Evolutionary conservation across 2,329 filamentous ascomycete genomes (phyloP).

Genomic region (Clonostachys solani): DNA sequence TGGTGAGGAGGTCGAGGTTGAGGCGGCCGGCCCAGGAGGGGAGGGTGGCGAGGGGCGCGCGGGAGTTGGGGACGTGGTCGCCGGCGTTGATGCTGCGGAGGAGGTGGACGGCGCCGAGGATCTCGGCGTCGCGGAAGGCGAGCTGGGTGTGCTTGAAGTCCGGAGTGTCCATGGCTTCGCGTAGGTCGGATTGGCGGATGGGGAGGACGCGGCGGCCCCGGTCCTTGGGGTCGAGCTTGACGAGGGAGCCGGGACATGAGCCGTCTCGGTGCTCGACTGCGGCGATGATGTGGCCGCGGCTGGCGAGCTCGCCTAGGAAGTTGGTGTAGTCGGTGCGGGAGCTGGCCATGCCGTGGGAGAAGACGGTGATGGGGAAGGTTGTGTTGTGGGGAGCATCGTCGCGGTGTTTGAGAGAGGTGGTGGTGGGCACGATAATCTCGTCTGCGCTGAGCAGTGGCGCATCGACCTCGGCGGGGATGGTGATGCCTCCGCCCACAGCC

Average conservation of each 20-base stretch:
- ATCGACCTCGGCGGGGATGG: conserved; percentile 43
- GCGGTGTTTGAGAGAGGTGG: conserved; percentile 23
- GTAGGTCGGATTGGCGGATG: conserved; percentile 26
- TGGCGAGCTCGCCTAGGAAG: conserved; percentile 44
- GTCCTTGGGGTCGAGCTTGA: conserved; percentile 19
- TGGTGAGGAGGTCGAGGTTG: conserved; percentile 46
- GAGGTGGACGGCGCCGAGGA: conserved; percentile 36
- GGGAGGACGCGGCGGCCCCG: conserved; percentile 22
- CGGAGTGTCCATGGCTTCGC: conserved; percentile 23
- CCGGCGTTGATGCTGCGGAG: conserved; percentile 33
- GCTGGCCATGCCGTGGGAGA: conserved; percentile 47
- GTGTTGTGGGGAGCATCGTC: neutral
- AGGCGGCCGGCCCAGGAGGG: conserved; percentile 47
- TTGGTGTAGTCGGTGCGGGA: conserved; percentile 47
- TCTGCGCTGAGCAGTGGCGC: conserved; percentile 26
- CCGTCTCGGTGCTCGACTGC: conserved; percentile 49
- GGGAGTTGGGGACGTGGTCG: conserved; percentile 30
- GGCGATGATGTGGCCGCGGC: conserved; percentile 42
- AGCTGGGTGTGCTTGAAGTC: conserved; percentile 41
- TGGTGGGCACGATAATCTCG: conserved; percentile 26
- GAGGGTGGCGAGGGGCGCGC: conserved; percentile 40
- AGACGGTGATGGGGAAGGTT: conserved; percentile 38
- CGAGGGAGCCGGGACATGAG: conserved; percentile 38
- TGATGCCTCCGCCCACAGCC: conserved; percentile 34
- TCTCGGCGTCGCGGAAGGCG: conserved; percentile 44